Base-by-base conservation (phyloP, 768 basidiomycete species). In the Leccinellum luteum region DNA sequence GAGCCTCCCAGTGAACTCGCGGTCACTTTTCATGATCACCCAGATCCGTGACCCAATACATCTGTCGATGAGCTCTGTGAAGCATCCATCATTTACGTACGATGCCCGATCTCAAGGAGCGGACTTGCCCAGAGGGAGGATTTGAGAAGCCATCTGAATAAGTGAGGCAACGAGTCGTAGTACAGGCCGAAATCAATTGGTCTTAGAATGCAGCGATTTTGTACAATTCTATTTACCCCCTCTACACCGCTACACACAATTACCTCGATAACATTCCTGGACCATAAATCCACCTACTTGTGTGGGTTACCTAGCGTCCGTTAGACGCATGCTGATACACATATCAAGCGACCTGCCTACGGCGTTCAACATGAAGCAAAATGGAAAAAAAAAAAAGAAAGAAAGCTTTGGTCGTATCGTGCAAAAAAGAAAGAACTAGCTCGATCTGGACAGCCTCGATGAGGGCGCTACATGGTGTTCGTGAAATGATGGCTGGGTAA, bases 21-120 rank as follows among this genome's bases (percentile, higher is more conserved):
- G 88, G 60, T 99, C 94, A 65, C 82, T 87, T 78, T 98, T 98
- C 93, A 97, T 98, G 72, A 98, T 86, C 66, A 98, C 96, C 92
- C 94, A 97, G 69, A 98, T 95, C 50, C 86, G 85, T 32, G 94
- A 96, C 56, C 96, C 96, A 71, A 98, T 98, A 70, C 96, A 98
- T 71, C 91, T 84, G 73, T 99, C 96, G 67, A 99, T 96, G 45
- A 99, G 81, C 73, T 98, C 96, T 95, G 53, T 55, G 30, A 47
- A 17, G 7, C 23, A 38, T 21, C 35, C 1, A 21, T 63, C 49
- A 53, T 38, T 44, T 4, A 51, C 21, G 28, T 1, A 34, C 38
- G 19, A 31, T 9, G 23, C 38, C 45, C 58, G 21, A 51, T 25
- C 15, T 51, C 53, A 47, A 45, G 19, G 19, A 47, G 45, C 30